Evolutionary conservation across 164 flowering plant genomes (phyloP), one percentile per base, ranked within the genome.

Genomic region (Houttuynia cordata): DNA sequence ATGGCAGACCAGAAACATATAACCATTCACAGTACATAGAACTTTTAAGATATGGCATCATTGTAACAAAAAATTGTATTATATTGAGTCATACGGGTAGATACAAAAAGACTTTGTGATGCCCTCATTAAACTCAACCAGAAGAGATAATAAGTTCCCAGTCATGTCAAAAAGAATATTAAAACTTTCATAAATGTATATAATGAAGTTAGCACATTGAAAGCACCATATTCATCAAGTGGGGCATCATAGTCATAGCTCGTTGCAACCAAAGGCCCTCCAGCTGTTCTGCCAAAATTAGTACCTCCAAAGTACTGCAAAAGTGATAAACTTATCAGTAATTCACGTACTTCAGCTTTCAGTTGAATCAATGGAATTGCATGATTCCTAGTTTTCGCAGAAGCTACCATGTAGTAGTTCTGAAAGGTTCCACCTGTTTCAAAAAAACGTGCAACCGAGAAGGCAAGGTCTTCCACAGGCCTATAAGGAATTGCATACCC

Each of bases 201-300:
- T 10, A 42, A 23, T 23, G 25, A 1, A 21, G 37, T 7, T 3
- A 9, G 1, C 1, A 15, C 21, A 9, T 41, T 4, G 24, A 19
- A 9, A 10, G 58, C 75, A 83, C 88, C 86, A 70, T 79, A 83
- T 69, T 83, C 88, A 68, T 83, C 82, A 56, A 83, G 52, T 49
- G 88, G 85, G 19, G 88, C 88, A 72, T 83, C 88, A 68, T 83
- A 83, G 64, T 83, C 88, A 62, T 83, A 83, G 68, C 83, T 83
- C 17, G 88, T 73, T 51, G 88, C 81, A 60, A 81, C 23, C 58
- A 81, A 60, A 61, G 86, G 86, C 13, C 86, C 88, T 25, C 88
- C 88, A 41, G 83, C 78, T 53, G 88, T 83, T 56, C 84, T 63
- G n/a, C 83, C 88, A 71, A 83, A 83, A 72, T 83, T 83, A 51